Base-by-base conservation (phyloP, 2,329 filamentous ascomycete genomes). In the Chrysoporthe cubensis region DNA sequence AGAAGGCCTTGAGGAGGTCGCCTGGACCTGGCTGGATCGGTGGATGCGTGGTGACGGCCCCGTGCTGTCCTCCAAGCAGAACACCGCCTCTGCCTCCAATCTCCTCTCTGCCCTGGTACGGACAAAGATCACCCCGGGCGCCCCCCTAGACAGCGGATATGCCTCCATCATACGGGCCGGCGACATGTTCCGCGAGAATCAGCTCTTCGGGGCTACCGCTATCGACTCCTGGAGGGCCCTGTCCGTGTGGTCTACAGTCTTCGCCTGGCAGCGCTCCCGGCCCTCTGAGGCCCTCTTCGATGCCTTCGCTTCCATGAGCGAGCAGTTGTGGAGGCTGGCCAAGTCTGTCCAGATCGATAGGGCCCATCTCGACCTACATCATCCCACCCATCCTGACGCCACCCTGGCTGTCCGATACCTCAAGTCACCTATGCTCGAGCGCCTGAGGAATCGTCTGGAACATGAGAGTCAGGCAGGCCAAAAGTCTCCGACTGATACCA, bases 311-410 rank as follows among this genome's bases (percentile, higher is more conserved):
- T 78, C 80, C 52, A 79, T 85, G 4, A 83, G 82, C 32, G 67
- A 62, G 43, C 58, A 60, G 46, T 46, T 70, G 16, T 75, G 80
- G 61, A 78, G 77, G 18, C 75, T 83, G 18, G 71, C 75, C 5
- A 72, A 73, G 34, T 75, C 78, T 1, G 74, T 83, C 48, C 73
- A 74, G 8, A 74, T 87, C 8, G 82, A 86, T 62, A 78, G 80
- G 43, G 86, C 86, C 0, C 87, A 88, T 71, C 78, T 89, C 3
- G 79, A 83, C 40, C 78, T 89, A 1, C 79, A 85, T 66, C 86
- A 88, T 72, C 87, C 87, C 0, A 82, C 82, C 0, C 77, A 78
- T 2, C 86, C 87, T 0, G 80, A 81, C 37, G 79, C 83, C 32
- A 74, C 77, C 2, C 79, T 80, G 1, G 87, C 87, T 0, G 72